phyloP scores from a whole-genome alignment of 78 protist species.

The Dictyostelium capitatum region DNA sequence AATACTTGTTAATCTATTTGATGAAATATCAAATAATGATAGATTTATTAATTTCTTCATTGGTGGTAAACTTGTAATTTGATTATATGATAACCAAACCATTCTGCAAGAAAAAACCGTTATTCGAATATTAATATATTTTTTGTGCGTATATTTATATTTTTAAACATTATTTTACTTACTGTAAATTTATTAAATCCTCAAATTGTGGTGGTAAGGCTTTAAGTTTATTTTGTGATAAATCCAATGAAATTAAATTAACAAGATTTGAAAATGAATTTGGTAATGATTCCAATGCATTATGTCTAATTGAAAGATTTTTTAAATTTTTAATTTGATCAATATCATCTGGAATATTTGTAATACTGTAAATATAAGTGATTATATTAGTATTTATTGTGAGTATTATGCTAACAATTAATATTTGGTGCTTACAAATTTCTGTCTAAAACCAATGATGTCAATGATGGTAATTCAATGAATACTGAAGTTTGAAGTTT shows the following conservation, averaged over 20 bases:
- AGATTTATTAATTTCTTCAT: slow-evolving; percentile 26
- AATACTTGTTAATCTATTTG: slow-evolving; percentile 33
- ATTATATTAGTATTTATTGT: not conserved
- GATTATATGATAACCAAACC: slow-evolving; percentile 48
- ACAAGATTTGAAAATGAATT: slow-evolving; percentile 23
- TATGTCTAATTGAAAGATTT: slow-evolving; percentile 43
- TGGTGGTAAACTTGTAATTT: slow-evolving; percentile 45
- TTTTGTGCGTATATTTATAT: not conserved
- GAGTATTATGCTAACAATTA: not conserved
- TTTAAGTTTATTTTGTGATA: slow-evolving; percentile 58
- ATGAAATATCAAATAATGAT: slow-evolving; percentile 37
- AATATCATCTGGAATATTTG: slow-evolving; percentile 64
- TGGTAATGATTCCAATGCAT: slow-evolving; percentile 48
- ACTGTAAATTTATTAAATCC: slow-evolving; percentile 37
- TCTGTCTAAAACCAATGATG: slow-evolving; percentile 31
- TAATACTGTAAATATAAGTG: slow-evolving; percentile 29
- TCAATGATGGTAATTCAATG: slow-evolving; percentile 47
- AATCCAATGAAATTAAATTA: slow-evolving; percentile 31
- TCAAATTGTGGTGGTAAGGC: slow-evolving; percentile 52
- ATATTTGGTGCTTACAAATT: slow-evolving; percentile 17
- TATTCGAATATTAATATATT: not conserved
- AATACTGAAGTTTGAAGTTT: slow-evolving; percentile 31
- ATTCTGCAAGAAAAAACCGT: not conserved
- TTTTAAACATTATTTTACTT: not conserved
- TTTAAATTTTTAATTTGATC: slow-evolving; percentile 25